Percentiles rank a stretch among this genome's conserved stretches.
Conservation (phyloP, 352 stramenopile species). For the Peronospora destructor region DNA sequence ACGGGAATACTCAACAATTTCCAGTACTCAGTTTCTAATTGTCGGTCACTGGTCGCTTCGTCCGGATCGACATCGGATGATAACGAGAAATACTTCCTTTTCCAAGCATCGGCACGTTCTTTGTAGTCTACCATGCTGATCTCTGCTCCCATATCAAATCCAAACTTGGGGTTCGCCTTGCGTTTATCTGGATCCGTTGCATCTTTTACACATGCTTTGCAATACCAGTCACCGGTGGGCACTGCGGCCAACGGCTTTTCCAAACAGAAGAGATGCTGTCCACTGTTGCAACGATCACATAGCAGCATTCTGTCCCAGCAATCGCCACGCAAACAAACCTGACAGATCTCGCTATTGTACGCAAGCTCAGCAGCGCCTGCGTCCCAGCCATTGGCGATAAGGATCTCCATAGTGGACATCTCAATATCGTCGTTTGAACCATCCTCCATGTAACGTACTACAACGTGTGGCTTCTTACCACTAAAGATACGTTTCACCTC, state of each 20-base stretch:
- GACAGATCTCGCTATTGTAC: conserved; percentile 76
- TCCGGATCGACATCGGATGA: conserved; percentile 31
- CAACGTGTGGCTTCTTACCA: conserved; percentile 73
- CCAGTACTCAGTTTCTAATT: conserved; percentile 89
- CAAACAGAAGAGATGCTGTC: conserved; percentile 79
- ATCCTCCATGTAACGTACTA: conserved; percentile 58
- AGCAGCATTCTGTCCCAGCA: conserved; percentile 76
- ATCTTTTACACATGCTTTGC: conserved; percentile 59
- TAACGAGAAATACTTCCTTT: conserved; percentile 63
- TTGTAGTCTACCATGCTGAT: conserved; percentile 80
- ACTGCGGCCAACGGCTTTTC: conserved; percentile 46
- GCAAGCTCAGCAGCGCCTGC: conserved; percentile 56
- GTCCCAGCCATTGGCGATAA: conserved; percentile 78
- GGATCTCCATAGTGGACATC: conserved; percentile 60
- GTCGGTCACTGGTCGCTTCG: conserved; percentile 41
- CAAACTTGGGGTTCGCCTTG: conserved; percentile 60
- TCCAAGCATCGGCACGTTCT: conserved; percentile 77
- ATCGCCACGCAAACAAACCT: conserved; percentile 76
- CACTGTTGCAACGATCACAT: conserved; percentile 76
- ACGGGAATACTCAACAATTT: conserved; percentile 67
- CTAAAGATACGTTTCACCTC: conserved; percentile 71
- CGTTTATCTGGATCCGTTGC: conserved; percentile 30
- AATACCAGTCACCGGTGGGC: conserved; percentile 77
- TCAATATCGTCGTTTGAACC: conserved; percentile 51
- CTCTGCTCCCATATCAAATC: conserved; percentile 78